phyloP scores from a whole-genome alignment of 2,329 filamentous ascomycete species.

The Colletotrichum nymphaeae region DNA sequence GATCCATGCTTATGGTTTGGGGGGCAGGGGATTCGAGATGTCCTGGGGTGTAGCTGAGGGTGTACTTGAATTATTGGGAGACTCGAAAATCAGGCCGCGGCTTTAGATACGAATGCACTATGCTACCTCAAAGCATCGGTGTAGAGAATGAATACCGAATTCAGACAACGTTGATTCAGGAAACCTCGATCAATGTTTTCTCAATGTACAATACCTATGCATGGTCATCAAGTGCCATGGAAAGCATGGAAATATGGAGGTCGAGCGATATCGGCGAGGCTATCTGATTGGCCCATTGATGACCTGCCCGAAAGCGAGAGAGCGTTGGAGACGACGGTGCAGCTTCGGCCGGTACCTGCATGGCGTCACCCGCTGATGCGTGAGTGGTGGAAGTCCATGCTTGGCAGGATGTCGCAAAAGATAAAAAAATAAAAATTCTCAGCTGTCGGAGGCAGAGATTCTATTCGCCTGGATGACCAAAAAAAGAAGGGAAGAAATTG shows the following conservation, averaged over 20 bases:
- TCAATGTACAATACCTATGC: neutral
- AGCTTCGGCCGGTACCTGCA: conserved; percentile 21
- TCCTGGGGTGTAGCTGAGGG: conserved; percentile 69
- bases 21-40: conserved; percentile 70
- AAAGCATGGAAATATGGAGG: neutral
- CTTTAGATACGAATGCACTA: neutral
- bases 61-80: conserved; percentile 53
- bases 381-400: neutral
- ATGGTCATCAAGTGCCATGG: neutral
- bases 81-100: neutral
- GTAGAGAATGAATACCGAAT: neutral
- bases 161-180: neutral
- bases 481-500: neutral
- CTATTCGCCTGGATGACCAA: neutral
- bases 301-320: neutral
- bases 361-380: neutral
- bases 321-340: neutral
- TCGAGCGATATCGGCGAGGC: neutral
- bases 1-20: conserved; percentile 70
- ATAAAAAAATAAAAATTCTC: neutral
- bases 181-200: neutral
- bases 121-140: neutral
- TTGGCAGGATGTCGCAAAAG: neutral
- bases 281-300: neutral
- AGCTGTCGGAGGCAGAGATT: neutral